Percentiles rank a stretch among this genome's conserved stretches.
phyloP scores from a whole-genome alignment of 306 rosid genomes.

The Rosa chinensis region DNA sequence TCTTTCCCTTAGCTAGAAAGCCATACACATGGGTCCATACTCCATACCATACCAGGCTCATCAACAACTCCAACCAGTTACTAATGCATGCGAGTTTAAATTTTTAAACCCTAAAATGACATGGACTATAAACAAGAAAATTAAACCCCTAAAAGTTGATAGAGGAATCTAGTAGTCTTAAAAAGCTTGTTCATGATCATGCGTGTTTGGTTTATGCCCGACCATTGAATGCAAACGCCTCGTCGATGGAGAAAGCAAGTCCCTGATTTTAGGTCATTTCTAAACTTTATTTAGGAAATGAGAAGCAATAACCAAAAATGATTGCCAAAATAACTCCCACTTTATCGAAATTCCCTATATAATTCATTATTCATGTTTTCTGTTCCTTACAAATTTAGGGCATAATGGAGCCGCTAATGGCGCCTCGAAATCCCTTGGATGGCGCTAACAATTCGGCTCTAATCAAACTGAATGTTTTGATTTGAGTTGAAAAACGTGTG shows the following conservation, averaged over 20 bases:
- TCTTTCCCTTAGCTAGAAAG: background rate
- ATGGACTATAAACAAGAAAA: background rate
- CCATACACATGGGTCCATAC: background rate
- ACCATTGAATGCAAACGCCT: conserved; percentile 22
- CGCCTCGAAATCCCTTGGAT: conserved; percentile 40
- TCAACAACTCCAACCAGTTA: background rate
- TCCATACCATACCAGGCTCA: background rate
- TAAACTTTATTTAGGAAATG: background rate
- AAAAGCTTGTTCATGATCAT: conserved; percentile 23
- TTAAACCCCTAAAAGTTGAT: background rate
- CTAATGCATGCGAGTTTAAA: background rate
- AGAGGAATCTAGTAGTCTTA: conserved; percentile 1
- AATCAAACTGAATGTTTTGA: background rate
- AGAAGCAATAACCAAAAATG: conserved; percentile 8
- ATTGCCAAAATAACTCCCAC: conserved; percentile 11
- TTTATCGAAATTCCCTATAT: conserved; percentile 20
- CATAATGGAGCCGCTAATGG: conserved; percentile 62
- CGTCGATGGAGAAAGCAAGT: conserved; percentile 32
- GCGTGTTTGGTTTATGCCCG: conserved; percentile 34
- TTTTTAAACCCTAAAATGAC: background rate
- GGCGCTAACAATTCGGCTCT: conserved; percentile 52
- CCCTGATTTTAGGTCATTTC: conserved; percentile 29
- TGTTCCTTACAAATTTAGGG: conserved; percentile 25
- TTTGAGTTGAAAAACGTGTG: conserved; percentile 8
- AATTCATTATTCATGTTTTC: conserved; percentile 16